Evolutionary conservation across 2,329 filamentous ascomycete genomes (phyloP).

Genomic region (Botrytis galanthina): DNA sequence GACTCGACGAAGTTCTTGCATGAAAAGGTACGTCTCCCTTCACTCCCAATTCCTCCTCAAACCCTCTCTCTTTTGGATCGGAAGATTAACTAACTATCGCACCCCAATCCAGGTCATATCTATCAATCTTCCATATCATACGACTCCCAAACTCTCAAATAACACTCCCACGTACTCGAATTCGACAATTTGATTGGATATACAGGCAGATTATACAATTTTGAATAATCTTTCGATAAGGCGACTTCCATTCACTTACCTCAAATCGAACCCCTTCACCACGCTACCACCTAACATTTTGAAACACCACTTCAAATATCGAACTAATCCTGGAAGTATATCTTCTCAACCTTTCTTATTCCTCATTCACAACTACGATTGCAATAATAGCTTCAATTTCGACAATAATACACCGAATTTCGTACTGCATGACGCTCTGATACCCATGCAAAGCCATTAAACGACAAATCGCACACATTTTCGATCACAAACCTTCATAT

Average conservation of each 20-base stretch:
- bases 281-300: not conserved
- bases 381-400: not conserved
- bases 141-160: not conserved
- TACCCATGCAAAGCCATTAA: not conserved
- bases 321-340: not conserved
- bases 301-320: not conserved
- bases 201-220: not conserved
- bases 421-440: not conserved
- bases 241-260: not conserved
- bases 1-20: not conserved
- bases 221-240: not conserved
- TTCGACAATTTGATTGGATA: not conserved
- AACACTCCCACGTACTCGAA: not conserved
- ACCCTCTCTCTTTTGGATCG: not conserved
- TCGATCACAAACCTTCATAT: not conserved
- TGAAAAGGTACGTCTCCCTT: not conserved
- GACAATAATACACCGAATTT: too few species aligned
- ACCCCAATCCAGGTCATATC: not conserved
- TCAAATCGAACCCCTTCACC: constrained; percentile 8
- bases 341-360: not conserved
- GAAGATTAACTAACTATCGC: not conserved
- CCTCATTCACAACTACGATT: not conserved
- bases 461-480: not conserved
- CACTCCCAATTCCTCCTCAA: not conserved
- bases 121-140: not conserved